Percentiles rank a stretch among this genome's conserved stretches.
Evolutionary conservation across 805 yeast species (phyloP).

Genomic region (Candida germanica): DNA sequence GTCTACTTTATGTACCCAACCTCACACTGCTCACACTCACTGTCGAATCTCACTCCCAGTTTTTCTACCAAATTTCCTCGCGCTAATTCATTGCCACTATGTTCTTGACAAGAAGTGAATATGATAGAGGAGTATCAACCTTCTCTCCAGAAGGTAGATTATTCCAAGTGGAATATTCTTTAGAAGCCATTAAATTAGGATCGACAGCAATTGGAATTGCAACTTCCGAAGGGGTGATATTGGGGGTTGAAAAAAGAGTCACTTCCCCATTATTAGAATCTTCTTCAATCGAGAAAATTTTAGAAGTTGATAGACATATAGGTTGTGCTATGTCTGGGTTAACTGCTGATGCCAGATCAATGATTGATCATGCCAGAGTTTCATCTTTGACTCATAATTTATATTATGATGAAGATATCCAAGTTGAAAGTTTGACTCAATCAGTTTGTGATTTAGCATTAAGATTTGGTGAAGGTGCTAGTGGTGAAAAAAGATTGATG

Average conservation of each 20-base stretch:
- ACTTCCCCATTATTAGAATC: constrained; percentile 89
- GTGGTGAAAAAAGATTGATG: constrained; percentile 93
- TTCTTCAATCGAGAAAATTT: constrained; percentile 91
- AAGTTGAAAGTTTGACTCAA: constrained; percentile 92
- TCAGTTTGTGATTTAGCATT: constrained; percentile 95
- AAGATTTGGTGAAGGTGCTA: constrained; percentile 95
- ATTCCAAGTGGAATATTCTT: constrained; percentile 95
- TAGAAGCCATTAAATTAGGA: constrained; percentile 96
- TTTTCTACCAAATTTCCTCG: constrained; percentile 5
- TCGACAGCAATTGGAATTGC: constrained; percentile 97
- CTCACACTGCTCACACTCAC: not conserved
- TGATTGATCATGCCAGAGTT: constrained; percentile 98
- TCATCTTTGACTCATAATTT: constrained; percentile 82
- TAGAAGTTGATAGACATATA: constrained; percentile 88
- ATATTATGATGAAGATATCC: constrained; percentile 88
- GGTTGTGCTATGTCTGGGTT: constrained; percentile 99
- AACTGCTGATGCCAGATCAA: constrained; percentile 97
- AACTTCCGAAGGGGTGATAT: constrained; percentile 91
- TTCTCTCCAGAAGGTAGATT: constrained; percentile 98
- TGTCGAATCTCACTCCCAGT: not conserved
- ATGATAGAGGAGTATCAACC: constrained; percentile 97
- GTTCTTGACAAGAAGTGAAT: constrained; percentile 99
- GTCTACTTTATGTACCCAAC: not conserved
- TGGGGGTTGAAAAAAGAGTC: constrained; percentile 96
- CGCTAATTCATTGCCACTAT: constrained; percentile 48